Base-by-base conservation (phyloP, 768 basidiomycete genomes). In the Boletus rufocinnamomeus region DNA sequence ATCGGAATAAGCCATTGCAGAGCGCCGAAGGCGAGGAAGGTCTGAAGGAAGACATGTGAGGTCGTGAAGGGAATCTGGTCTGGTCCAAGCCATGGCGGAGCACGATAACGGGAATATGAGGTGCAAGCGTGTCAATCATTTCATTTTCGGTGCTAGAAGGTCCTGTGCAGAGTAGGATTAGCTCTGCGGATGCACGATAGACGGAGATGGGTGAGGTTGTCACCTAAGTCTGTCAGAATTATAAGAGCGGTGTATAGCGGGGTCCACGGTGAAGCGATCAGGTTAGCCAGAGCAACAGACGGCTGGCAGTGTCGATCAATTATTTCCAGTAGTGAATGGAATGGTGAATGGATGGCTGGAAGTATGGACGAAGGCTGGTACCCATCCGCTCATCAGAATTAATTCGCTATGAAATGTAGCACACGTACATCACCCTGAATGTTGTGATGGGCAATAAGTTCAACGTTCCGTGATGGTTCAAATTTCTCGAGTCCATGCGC, bases 401-500 rank as follows among this genome's bases (percentile, higher is more conserved):
- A 34, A 54, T 38, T 43, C 28, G 4, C 27, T n/a, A 23, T 45
- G 40, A 45, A n/a, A 56, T 53, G 51, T 13, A 14, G 35, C 25
- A 60, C 50, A 79, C 82, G 55, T 68, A 87, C 85, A 69, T 83
- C 74, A 43, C 73, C 65, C 27, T 74, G 69, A 51, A 72, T 67
- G 50, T 79, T 76, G 61, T 80, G 83, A 11, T 76, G 11, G 52
- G 81, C 80, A 41, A 83, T 63, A 38, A 90, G 78, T 65, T 89
- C 85, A 9, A 90, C 74, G 64, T 90, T 90, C 61, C 81, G 76
- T 14, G 80, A 77, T 9, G 87, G 82, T 63, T 88, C 88, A 41
- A 82, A 83, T 57, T 80, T 83, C 68, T 89, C 87, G 4, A 86
- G 74, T 2, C 86, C 87, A 63, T 88, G 84, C 1, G 76, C 78